Base-by-base conservation (phyloP, 495 filamentous ascomycete species). In the Staphylotrichum tortipilum region DNA sequence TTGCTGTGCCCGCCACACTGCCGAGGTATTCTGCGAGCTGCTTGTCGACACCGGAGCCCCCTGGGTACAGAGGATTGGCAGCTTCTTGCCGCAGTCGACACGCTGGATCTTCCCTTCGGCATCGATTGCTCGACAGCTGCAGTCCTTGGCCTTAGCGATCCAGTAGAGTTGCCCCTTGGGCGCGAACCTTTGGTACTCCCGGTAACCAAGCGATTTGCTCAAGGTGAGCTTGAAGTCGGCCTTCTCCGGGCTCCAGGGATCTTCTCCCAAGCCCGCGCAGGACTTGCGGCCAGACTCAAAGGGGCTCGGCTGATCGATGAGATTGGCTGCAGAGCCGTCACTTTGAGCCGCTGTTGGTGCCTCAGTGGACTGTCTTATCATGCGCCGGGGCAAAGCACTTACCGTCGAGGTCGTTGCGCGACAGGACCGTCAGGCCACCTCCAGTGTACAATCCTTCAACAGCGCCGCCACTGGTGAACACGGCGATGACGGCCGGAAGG, bases 61-160 rank as follows among this genome's bases (percentile, higher is more conserved):
- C 26, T 72, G 66, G 1, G 67, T 69, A 50, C 69, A 72, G 19
- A 72, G 57, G 2, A 47, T 54, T 23, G 66, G 64, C 7, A 63
- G 30, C 15, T 58, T 23, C n/a, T 22, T 53, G 34, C 31, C 34
- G 52, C 58, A 59, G 45, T 54, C 40, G 26, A 54, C 18, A 33
- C 45, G n/a, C 36, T 53, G 45, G n/a, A 50, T 18, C 21, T 34
- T 45, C 11, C 69, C 67, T 1, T 56, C 33, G 29, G 56, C 51
- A 42, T 58, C 50, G 41, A 70, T 64, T 9, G 49, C 64, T 26
- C 61, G 54, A 46, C 59, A 58, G 7, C 17, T 47, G n/a, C 38
- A 17, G n/a, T 55, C 29, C 19, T 47, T 15, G 21, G 23, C 30
- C 29, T 65, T 59, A 38, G 62, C 43, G 35, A 68, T 55, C 69